These are phyloP conservation scores for Trebouxia sp. DNA, from an alignment of 139 green algal species.

Conservation along the genomic window DNA sequence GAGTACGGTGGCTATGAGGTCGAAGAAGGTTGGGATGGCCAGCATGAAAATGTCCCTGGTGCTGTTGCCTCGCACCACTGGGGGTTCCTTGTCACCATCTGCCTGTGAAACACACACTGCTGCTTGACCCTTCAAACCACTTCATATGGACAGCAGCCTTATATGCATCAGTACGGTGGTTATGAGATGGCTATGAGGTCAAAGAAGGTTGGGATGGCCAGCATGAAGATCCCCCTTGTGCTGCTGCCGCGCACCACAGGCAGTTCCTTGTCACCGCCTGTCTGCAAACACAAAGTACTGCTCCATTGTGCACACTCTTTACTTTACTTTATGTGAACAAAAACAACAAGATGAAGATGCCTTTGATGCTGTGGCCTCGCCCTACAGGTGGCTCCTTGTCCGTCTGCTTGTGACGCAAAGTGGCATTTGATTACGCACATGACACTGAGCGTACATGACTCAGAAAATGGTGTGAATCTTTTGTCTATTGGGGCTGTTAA, in stretches of 20 bases:
- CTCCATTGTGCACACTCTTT: no score
- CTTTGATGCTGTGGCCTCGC: neutral
- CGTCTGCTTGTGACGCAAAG: no score
- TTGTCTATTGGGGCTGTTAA: no score
- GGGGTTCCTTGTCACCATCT: neutral
- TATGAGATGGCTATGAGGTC: conserved; percentile 69
- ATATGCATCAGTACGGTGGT: conserved; percentile 78
- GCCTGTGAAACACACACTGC: neutral
- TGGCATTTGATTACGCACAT: no score
- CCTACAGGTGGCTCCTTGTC: neutral
- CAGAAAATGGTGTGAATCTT: no score
- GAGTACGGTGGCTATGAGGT: conserved; percentile 68
- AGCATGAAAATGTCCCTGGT: conserved; percentile 47
- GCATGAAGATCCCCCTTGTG: conserved; percentile 40
- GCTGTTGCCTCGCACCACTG: neutral
- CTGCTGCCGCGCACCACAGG: neutral
- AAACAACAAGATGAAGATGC: conserved; percentile 54
- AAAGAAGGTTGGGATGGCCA: conserved; percentile 64
- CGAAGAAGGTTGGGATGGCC: conserved; percentile 62
- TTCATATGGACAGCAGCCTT: conserved; percentile 63
- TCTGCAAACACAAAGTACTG: neutral
- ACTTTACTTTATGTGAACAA: no score
- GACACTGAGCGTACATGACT: no score
- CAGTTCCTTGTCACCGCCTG: neutral
- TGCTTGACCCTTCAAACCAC: no score